A percentile compares a stretch with the other conserved stretches of the same genome.
Evolutionary conservation across 2,329 filamentous ascomycete species (phyloP).

Genomic region (Pseudogymnoascus verrucosus): DNA sequence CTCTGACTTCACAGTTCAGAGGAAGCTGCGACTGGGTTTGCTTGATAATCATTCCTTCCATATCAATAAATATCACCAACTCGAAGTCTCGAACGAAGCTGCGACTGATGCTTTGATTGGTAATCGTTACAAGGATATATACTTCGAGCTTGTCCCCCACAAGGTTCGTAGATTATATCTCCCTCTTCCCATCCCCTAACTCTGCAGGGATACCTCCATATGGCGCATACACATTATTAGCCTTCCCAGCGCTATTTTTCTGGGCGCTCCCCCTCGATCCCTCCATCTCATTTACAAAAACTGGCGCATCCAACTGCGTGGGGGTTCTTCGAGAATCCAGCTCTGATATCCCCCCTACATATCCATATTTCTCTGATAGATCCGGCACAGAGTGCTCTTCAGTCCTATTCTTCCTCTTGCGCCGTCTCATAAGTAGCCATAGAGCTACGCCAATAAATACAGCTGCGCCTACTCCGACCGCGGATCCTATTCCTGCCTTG

Average conservation of each 20-base stretch:
- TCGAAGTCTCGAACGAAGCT: too few relatives aligned
- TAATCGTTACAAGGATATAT: too few relatives aligned
- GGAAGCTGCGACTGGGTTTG: too few relatives aligned
- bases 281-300: neutral
- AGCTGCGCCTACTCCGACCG: neutral
- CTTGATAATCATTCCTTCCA: too few relatives aligned
- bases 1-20: too few relatives aligned
- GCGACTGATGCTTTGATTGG: too few relatives aligned
- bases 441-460: neutral
- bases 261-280: neutral
- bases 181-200: neutral
- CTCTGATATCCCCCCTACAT: neutral
- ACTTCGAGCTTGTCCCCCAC: neutral
- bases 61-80: too few relatives aligned
- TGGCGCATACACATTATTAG: neutral
- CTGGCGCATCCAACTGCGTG: neutral
- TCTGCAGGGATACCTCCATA: neutral
- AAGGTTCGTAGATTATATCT: neutral
- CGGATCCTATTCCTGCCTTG: conserved; percentile 9
- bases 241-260: neutral
- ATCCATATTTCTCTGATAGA: neutral
- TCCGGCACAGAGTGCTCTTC: neutral
- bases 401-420: neutral
- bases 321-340: neutral
- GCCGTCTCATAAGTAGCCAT: neutral